These are phyloP conservation scores for Ceratocystis variospora DNA, from an alignment of 2,329 filamentous ascomycete species.

Conservation along the genomic window DNA sequence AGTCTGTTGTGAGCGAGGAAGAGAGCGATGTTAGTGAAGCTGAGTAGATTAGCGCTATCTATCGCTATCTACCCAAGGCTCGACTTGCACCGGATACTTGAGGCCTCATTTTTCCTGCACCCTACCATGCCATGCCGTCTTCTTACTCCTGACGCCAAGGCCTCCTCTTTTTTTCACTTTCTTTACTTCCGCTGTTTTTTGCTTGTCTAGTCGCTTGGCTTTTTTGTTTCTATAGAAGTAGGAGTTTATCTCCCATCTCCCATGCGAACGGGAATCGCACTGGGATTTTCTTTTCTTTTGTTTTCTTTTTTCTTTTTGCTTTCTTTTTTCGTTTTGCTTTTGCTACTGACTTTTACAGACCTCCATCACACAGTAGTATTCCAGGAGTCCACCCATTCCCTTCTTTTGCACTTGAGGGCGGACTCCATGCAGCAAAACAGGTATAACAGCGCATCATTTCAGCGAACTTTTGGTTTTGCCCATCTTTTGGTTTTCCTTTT, in stretches of 20 bases:
- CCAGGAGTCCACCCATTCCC: background rate
- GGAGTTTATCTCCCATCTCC: background rate
- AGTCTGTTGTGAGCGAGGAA: conserved; percentile 30
- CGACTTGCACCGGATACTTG: background rate
- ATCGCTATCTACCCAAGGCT: background rate
- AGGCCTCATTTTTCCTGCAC: background rate
- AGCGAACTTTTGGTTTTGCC: background rate
- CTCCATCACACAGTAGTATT: background rate
- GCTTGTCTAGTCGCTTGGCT: conserved; percentile 1
- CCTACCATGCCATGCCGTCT: background rate
- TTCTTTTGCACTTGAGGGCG: background rate
- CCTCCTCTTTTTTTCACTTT: background rate
- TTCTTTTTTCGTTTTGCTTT: conserved; percentile 2
- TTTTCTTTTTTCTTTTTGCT: conserved; percentile 3
- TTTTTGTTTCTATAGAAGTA: background rate
- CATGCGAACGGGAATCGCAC: background rate
- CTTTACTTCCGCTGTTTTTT: background rate
- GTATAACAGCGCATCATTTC: conserved; percentile 5
- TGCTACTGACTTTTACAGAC: background rate
- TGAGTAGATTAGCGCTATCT: conserved; percentile 31
- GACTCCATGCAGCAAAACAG: background rate
- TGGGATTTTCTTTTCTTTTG: background rate
- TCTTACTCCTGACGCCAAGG: background rate
- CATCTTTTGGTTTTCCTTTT: background rate
- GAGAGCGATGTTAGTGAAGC: conserved; percentile 56